These are phyloP conservation scores for Talaromyces proteolyticus DNA, from an alignment of 495 filamentous ascomycete species.

Conservation along the genomic window DNA sequence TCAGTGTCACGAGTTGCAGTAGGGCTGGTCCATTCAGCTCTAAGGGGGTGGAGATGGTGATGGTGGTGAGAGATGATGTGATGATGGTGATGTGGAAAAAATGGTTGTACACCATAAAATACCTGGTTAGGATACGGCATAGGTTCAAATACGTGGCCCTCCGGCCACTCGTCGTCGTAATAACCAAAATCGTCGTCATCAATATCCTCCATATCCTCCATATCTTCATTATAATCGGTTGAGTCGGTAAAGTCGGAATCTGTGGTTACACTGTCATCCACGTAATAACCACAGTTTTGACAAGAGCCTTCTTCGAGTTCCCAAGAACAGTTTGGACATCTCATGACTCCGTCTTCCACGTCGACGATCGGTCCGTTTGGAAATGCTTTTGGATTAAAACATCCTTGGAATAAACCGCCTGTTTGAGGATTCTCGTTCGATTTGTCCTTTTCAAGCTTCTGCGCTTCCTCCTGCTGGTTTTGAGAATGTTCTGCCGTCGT, in stretches of 20 bases:
- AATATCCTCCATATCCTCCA: slow-evolving; percentile 26
- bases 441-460: slow-evolving; percentile 51
- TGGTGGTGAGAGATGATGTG: not conserved
- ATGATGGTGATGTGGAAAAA: not conserved
- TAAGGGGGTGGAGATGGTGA: slow-evolving; percentile 1
- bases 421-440: slow-evolving; percentile 38
- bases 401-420: slow-evolving; percentile 61
- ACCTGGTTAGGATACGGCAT: too few species aligned
- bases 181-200: slow-evolving; percentile 19
- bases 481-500: slow-evolving; percentile 53
- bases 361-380: slow-evolving; percentile 42
- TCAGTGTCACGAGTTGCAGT: too few species aligned
- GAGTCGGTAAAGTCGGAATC: slow-evolving; percentile 25
- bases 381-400: slow-evolving; percentile 39
- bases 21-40: not conserved
- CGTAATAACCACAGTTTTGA: slow-evolving; percentile 44
- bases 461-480: slow-evolving; percentile 55
- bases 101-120: too few species aligned
- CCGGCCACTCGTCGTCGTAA: slow-evolving; percentile 4
- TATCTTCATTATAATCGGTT: slow-evolving; percentile 30
- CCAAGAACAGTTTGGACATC: slow-evolving; percentile 61
- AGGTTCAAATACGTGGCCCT: too few species aligned
- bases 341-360: slow-evolving; percentile 52
- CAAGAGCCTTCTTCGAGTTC: slow-evolving; percentile 59
- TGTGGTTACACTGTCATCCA: slow-evolving; percentile 28